Evolutionary conservation across 2,329 filamentous ascomycete genomes (phyloP).

Genomic region (Pseudogymnoascus sp.): DNA sequence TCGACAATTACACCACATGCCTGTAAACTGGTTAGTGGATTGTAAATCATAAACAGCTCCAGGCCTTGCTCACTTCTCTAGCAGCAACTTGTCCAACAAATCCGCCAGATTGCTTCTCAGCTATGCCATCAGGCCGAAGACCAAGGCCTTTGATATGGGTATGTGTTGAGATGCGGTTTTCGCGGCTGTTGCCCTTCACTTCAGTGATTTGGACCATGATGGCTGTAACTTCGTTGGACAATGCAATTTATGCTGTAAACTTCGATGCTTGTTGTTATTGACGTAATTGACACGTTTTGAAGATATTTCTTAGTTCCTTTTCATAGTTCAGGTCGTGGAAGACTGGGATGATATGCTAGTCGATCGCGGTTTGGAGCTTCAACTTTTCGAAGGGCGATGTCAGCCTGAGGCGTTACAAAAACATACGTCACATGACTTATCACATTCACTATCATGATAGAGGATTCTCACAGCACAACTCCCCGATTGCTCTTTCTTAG

Average conservation of each 20-base stretch:
- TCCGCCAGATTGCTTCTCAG: slow-evolving; percentile 69
- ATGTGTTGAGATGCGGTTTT: slow-evolving; percentile 92
- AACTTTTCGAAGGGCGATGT: slow-evolving; percentile 7
- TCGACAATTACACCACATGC: slow-evolving; percentile 95
- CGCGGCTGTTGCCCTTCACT: slow-evolving; percentile 87
- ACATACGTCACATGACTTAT: slow-evolving; percentile 6
- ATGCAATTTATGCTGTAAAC: slow-evolving; percentile 1
- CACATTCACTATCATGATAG: neutral
- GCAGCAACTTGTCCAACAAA: slow-evolving; percentile 86
- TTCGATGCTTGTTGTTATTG: neutral
- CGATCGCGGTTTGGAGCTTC: slow-evolving; percentile 7
- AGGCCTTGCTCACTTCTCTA: slow-evolving; percentile 58
- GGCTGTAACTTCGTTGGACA: slow-evolving; percentile 15
- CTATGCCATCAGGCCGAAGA: slow-evolving; percentile 73
- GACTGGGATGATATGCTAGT: neutral
- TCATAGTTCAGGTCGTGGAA: neutral
- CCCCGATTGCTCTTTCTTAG: neutral
- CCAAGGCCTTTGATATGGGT: slow-evolving; percentile 97
- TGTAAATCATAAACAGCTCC: neutral
- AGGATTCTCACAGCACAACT: neutral
- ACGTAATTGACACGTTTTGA: slow-evolving; percentile 4
- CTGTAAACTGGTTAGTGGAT: slow-evolving; percentile 34
- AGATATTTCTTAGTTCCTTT: neutral
- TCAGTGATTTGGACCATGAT: slow-evolving; percentile 85
- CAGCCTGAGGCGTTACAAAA: slow-evolving; percentile 8